Evolutionary conservation across 805 yeast genomes (phyloP).

Genomic region (Grigorovia jiainica): DNA sequence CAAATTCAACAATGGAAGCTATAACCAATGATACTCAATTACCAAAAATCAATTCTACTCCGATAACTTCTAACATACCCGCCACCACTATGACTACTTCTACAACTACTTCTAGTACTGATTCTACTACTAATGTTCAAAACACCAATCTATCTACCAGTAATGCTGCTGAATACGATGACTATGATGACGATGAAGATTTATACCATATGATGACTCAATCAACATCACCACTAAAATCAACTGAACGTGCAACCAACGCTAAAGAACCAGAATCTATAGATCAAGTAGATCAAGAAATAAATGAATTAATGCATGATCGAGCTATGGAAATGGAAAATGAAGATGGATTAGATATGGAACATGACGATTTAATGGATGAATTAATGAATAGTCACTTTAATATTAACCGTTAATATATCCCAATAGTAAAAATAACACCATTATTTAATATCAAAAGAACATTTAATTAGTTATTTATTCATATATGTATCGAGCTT

Average conservation of each 20-base stretch:
- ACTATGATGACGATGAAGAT: constrained; percentile 1
- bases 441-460: no score
- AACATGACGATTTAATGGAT: not conserved
- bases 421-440: no score
- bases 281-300: not conserved
- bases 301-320: not conserved
- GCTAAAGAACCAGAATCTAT: not conserved
- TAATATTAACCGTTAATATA: no score
- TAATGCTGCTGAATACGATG: constrained; percentile 1
- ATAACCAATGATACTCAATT: not conserved
- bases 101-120: no score
- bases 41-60: no score
- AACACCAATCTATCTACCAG: not conserved
- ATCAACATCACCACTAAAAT: not conserved
- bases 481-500: no score
- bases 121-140: no score
- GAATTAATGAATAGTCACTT: no score
- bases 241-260: not conserved
- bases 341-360: not conserved
- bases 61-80: no score
- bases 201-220: not conserved
- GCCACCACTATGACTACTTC: no score
- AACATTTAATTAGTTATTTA: no score
- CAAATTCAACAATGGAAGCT: not conserved
- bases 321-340: not conserved